Conservation (phyloP, 148 eudicot species). For the Nepenthes gracilis region DNA sequence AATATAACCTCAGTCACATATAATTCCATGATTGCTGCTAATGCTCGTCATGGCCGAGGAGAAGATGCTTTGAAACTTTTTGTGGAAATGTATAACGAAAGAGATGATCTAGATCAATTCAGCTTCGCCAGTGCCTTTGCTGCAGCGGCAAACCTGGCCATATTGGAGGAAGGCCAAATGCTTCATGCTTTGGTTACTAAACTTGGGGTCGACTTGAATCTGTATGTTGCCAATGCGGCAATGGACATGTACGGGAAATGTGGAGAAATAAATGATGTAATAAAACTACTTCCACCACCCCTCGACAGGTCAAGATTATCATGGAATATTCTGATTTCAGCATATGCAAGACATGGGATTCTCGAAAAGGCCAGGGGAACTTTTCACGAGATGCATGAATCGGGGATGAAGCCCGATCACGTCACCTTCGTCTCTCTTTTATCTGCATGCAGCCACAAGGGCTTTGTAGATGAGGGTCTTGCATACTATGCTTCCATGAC, state of each 20-base stretch:
- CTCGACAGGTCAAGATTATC: constrained; percentile 34
- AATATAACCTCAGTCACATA: constrained; percentile 41
- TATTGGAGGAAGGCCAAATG: constrained; percentile 61
- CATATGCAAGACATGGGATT: constrained; percentile 56
- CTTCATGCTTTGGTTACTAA: constrained; percentile 50
- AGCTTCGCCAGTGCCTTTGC: constrained; percentile 64
- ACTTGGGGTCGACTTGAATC: constrained; percentile 37
- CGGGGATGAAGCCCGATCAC: constrained; percentile 46
- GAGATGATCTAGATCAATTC: constrained; percentile 45
- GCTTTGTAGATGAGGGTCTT: constrained; percentile 71
- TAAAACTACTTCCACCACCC: constrained; percentile 53
- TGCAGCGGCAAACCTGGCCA: constrained; percentile 62
- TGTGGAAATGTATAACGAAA: constrained; percentile 38
- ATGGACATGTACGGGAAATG: constrained; percentile 90
- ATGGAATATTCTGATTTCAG: constrained; percentile 71
- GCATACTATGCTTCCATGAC: constrained; percentile 44
- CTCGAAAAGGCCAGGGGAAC: constrained; percentile 46
- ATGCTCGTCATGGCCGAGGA: constrained; percentile 54
- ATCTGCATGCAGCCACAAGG: constrained; percentile 72
- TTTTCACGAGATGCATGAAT: constrained; percentile 44
- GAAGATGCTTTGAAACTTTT: constrained; percentile 57
- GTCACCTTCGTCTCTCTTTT: constrained; percentile 78
- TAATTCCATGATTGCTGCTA: constrained; percentile 73
- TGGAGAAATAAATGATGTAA: constrained; percentile 51
- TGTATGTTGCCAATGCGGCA: constrained; percentile 39